These are phyloP conservation scores for Paecilomyces fulvus DNA, from an alignment of 2,329 filamentous ascomycete species.

Conservation along the genomic window DNA sequence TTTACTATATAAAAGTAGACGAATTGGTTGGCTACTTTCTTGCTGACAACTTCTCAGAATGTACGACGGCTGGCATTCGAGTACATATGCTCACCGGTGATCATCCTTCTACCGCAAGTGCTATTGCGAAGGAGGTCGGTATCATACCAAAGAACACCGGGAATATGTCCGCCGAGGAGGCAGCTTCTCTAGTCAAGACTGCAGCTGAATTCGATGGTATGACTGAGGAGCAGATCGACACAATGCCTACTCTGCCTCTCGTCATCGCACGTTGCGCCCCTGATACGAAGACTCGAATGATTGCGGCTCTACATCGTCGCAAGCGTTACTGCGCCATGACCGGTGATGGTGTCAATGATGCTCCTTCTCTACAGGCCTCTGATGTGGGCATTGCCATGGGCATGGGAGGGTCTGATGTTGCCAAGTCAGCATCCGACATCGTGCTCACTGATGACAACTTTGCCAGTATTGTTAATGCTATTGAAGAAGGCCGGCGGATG, in stretches of 20 bases:
- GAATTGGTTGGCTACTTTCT: neutral
- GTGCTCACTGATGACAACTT: constrained; percentile 71
- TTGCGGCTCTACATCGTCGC: constrained; percentile 73
- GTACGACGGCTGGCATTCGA: constrained; percentile 46
- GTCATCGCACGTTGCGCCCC: constrained; percentile 80
- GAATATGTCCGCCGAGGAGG: constrained; percentile 37
- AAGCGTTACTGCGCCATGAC: constrained; percentile 76
- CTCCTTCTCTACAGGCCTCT: constrained; percentile 68
- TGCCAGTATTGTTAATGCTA: constrained; percentile 73
- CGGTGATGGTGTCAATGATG: constrained; percentile 81
- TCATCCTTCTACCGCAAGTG: constrained; percentile 48
- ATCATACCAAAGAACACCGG: constrained; percentile 43
- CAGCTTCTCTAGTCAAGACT: constrained; percentile 45
- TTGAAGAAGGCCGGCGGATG: constrained; percentile 74
- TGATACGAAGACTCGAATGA: constrained; percentile 83
- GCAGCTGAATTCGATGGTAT: constrained; percentile 49
- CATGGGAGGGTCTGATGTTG: constrained; percentile 72
- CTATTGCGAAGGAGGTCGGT: constrained; percentile 50
- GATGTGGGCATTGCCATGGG: constrained; percentile 90
- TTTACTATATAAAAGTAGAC: neutral
- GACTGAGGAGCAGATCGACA: constrained; percentile 50
- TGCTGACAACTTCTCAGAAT: constrained; percentile 21
- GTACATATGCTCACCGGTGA: constrained; percentile 53
- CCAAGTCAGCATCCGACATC: constrained; percentile 64
- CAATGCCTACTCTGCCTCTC: constrained; percentile 63